Evolutionary conservation across 306 rosid species (phyloP).

Genomic region (Rubus parviflorus): DNA sequence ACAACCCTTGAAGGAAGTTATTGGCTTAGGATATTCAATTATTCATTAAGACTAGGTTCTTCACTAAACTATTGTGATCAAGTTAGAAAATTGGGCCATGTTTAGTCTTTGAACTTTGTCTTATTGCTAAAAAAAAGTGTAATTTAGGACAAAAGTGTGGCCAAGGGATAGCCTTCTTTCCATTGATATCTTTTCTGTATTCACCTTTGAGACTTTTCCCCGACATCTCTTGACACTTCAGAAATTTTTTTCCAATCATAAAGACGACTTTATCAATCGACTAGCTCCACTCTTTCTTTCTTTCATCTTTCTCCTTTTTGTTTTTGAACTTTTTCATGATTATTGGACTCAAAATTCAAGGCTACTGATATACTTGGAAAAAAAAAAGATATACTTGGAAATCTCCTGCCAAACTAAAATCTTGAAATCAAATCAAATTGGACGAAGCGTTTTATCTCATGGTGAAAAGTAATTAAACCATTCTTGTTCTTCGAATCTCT

Average conservation of each 20-base stretch:
- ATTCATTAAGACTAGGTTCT: not conserved
- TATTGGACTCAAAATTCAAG: not conserved
- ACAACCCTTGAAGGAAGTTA: not conserved
- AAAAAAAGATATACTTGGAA: constrained; percentile 4
- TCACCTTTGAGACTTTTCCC: not conserved
- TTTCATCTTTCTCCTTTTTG: not conserved
- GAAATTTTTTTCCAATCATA: not conserved
- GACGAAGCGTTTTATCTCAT: not conserved
- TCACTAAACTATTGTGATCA: not conserved
- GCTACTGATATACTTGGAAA: not conserved
- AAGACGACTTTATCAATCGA: not conserved
- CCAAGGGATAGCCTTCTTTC: not conserved
- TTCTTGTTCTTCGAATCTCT: not conserved
- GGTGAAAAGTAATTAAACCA: not conserved
- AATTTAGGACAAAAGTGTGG: not conserved
- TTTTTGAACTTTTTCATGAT: not conserved
- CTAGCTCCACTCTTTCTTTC: not conserved
- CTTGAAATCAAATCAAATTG: not conserved
- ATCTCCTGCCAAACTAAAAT: not conserved
- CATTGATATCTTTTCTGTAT: not conserved
- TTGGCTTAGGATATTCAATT: not conserved
- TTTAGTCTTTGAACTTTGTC: not conserved
- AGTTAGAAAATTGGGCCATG: not conserved
- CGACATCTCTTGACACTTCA: not conserved
- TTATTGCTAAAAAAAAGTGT: not conserved